Evolutionary conservation across 176 grass and related monocot species (phyloP).

Genomic region (Aegilops tauschii): DNA sequence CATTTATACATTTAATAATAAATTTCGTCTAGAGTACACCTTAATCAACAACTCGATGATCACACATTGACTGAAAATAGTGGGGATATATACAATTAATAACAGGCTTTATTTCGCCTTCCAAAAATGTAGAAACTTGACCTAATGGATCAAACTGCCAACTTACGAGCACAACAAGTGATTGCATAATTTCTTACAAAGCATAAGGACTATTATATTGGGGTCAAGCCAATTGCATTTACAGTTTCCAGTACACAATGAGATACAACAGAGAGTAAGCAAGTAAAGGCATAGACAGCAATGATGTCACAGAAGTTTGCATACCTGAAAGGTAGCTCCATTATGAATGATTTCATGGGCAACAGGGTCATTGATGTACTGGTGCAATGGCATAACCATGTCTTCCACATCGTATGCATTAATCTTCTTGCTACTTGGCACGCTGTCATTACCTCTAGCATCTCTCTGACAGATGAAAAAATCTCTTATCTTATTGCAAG

Average conservation of each 20-base stretch:
- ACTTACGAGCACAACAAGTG: neutral
- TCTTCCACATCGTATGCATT: constrained; percentile 80
- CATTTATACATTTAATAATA: constrained; percentile 8
- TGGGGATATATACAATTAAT: neutral
- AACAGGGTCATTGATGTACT: constrained; percentile 86
- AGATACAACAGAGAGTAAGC: neutral
- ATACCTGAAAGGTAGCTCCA: constrained; percentile 94
- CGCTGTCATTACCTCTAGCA: constrained; percentile 41
- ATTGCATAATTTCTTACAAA: neutral
- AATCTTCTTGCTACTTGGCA: constrained; percentile 46
- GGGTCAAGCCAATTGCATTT: neutral
- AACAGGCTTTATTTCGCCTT: constrained; percentile 1
- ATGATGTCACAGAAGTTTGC: neutral
- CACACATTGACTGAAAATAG: neutral
- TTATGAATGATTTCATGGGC: constrained; percentile 98
- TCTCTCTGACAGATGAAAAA: constrained; percentile 58
- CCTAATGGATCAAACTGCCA: neutral
- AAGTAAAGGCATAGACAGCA: neutral
- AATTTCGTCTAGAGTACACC: neutral
- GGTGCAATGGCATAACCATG: constrained; percentile 88
- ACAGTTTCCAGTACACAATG: neutral
- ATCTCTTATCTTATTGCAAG: constrained; percentile 18
- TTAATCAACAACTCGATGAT: neutral
- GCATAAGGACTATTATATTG: neutral
- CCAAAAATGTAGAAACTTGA: neutral